A percentile compares a stretch with the other conserved stretches of the same genome.
Conservation (phyloP, 352 stramenopile genomes). For the Thalassiosira exigua region DNA sequence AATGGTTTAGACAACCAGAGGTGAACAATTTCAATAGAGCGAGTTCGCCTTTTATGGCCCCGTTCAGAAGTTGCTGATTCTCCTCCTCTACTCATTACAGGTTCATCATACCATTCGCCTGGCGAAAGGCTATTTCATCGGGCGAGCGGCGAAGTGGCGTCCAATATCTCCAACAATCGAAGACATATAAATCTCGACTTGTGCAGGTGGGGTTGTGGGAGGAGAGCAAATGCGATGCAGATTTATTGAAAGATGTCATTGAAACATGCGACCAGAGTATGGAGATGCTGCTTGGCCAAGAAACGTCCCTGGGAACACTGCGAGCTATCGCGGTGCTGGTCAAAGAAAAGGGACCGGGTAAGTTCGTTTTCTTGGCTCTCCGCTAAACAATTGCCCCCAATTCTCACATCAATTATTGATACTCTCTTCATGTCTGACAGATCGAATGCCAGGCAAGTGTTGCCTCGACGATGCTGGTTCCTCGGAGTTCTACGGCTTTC, state of each 20-base stretch:
- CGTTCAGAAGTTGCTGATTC: too few relatives aligned
- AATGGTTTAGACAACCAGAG: background rate
- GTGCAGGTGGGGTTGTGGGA: background rate
- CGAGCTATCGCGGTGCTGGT: conserved; percentile 21
- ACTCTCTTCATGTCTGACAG: too few relatives aligned
- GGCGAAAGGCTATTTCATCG: background rate
- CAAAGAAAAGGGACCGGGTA: conserved; percentile 17
- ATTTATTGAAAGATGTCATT: background rate
- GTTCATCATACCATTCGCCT: background rate
- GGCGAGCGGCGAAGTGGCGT: background rate
- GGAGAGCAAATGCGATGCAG: background rate
- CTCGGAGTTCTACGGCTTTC: too few relatives aligned
- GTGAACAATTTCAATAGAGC: too few relatives aligned
- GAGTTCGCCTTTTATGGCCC: too few relatives aligned
- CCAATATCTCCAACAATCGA: background rate
- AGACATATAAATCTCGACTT: background rate
- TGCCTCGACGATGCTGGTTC: conserved; percentile 2
- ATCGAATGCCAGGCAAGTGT: conserved; percentile 10
- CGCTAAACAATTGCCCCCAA: too few relatives aligned
- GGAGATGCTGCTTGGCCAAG: conserved; percentile 15
- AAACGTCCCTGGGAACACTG: conserved; percentile 19
- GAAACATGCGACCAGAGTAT: conserved; percentile 18
- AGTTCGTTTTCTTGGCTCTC: too few relatives aligned
- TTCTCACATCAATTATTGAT: too few relatives aligned
- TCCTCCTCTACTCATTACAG: too few relatives aligned